Base-by-base conservation (phyloP, 257 asterid species). In the Ligustrum vulgare region DNA sequence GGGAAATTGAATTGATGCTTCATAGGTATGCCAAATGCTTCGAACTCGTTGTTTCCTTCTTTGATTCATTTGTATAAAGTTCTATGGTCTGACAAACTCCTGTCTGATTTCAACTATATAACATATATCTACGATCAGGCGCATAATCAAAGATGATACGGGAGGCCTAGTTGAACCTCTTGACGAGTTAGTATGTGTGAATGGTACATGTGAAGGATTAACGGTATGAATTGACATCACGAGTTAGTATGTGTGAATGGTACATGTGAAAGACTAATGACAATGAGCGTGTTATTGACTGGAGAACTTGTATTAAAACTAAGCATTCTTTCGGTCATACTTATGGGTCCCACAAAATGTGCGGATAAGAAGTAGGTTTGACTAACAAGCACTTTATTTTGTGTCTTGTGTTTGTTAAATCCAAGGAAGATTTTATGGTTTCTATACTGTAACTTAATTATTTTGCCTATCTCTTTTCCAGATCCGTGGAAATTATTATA, bases 1-100 rank as follows among this genome's bases (percentile, higher is more conserved):
- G 98, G 72, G 86, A 91, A 79, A 83, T 93, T 49, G 98, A 93
- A 81, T 79, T 93, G 76, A 93, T 93, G 98, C 84, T 93, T 66
- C 98, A 93, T 60, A 93, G 98, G 98, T 91, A 64, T 33, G 49
- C 32, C 13, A 82, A 39, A 15, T 15, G 60, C 12, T 31, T 75
- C 37, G 47, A 16, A 45, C 25, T 77, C 7, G 6, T 23, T 49
- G 6, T 23, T 49, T 79, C 35, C 10, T 63, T 37, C 37, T 49
- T 75, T 64, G 35, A 37, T 39, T 36, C 73, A 8, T 23, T 10
- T 60, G 34, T 60, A 45, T 25, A 60, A 1, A 25, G 20, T 60
- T n/a, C 35, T 9, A 22, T 67, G 20, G 56, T 45, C 20, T 45
- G 56, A 22, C 64, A 54, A 54, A 28, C 66, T 32, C 23, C 56